A percentile compares a stretch with the other conserved stretches of the same genome.
Conservation (phyloP, 805 yeast species). For the Priceomyces castillae region DNA sequence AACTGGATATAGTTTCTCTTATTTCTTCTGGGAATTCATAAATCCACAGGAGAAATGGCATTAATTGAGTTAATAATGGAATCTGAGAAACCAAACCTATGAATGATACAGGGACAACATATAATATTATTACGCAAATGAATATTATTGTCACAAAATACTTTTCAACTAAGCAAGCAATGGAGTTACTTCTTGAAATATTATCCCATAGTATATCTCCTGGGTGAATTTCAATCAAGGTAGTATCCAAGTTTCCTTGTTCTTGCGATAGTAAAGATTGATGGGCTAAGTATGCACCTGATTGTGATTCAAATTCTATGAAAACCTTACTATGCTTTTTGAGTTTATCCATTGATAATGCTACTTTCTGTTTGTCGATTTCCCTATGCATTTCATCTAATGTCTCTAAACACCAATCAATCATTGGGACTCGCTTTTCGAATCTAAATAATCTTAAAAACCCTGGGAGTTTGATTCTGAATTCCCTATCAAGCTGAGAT, state of each 20-base stretch:
- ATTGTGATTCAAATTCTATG: constrained; percentile 55
- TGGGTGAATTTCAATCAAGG: constrained; percentile 56
- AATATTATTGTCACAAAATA: constrained; percentile 46
- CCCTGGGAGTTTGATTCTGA: constrained; percentile 28
- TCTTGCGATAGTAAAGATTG: constrained; percentile 51
- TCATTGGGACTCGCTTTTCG: constrained; percentile 19
- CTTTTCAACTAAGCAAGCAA: constrained; percentile 36
- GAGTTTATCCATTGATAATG: constrained; percentile 17
- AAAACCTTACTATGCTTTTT: constrained; percentile 47
- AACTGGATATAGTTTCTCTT: constrained; percentile 54
- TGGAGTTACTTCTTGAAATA: constrained; percentile 38
- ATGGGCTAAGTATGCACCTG: constrained; percentile 61
- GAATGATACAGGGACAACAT: constrained; percentile 83
- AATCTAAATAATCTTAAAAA: constrained; percentile 20
- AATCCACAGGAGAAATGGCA: constrained; percentile 61
- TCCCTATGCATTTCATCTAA: constrained; percentile 11
- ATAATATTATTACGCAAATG: constrained; percentile 49
- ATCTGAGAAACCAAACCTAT: constrained; percentile 74
- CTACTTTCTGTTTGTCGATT: constrained; percentile 20
- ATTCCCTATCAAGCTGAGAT: constrained; percentile 19
- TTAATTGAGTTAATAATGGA: constrained; percentile 57
- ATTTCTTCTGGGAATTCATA: constrained; percentile 52
- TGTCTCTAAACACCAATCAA: constrained; percentile 28
- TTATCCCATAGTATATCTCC: constrained; percentile 73
- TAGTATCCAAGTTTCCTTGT: constrained; percentile 42